These are phyloP conservation scores for Durusdinium trenchii DNA, from an alignment of 73 alveolate genomes.

Conservation along the genomic window DNA sequence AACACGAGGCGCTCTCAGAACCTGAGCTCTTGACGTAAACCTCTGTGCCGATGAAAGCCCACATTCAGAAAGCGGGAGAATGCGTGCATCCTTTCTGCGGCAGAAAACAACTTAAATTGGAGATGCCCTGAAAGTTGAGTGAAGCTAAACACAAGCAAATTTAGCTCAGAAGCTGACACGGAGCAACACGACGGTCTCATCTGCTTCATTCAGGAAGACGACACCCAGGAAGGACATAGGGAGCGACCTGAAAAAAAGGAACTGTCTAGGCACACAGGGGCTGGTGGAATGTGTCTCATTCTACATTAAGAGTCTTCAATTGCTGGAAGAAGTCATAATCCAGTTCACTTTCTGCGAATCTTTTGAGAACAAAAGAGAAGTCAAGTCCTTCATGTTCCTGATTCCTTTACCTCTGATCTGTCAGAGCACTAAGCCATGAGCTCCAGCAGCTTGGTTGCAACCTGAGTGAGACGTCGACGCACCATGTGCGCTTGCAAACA, in stretches of 20 bases:
- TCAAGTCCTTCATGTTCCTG: too few species aligned
- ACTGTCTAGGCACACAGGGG: too few species aligned
- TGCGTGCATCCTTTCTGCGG: constrained; percentile 24
- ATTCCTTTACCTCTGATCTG: too few species aligned
- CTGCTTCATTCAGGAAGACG: constrained; percentile 79
- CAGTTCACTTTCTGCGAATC: too few species aligned
- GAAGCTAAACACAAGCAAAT: background rate
- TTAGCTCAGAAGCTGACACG: constrained; percentile 45
- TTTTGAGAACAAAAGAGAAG: too few species aligned
- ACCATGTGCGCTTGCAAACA: background rate
- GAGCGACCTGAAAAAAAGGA: constrained; percentile 27
- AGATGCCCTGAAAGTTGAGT: background rate
- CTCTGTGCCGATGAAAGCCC: constrained; percentile 67
- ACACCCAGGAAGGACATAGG: constrained; percentile 63
- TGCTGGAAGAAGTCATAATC: too few species aligned
- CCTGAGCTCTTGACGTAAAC: constrained; percentile 51
- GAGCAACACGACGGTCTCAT: constrained; percentile 76
- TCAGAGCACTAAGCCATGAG: background rate
- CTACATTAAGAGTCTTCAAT: too few species aligned
- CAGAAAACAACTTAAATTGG: background rate
- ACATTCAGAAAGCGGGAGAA: constrained; percentile 72
- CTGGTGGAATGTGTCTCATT: too few species aligned
- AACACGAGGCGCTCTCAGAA: too few species aligned
- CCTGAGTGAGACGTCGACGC: background rate
- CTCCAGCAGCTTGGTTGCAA: constrained; percentile 79